phyloP scores from a whole-genome alignment of 805 yeast species.

The Saccharomycopsis babjevae region DNA sequence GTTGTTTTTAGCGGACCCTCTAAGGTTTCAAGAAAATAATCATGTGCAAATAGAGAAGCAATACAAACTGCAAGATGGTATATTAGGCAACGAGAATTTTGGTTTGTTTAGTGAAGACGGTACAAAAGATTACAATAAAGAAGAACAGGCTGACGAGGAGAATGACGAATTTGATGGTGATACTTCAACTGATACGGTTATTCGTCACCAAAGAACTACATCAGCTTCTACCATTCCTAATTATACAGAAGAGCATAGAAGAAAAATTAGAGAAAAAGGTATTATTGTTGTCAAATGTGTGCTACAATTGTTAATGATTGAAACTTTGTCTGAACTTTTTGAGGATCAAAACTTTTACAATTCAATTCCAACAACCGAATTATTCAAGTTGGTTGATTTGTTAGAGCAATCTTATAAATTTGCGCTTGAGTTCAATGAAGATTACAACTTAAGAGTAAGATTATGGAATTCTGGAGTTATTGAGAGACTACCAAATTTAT shows the following conservation, averaged over 20 bases:
- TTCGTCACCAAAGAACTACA: background rate
- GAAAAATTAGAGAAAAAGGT: constrained; percentile 47
- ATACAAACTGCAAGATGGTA: background rate
- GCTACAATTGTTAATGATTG: constrained; percentile 80
- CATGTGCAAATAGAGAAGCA: constrained; percentile 2
- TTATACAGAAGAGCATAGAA: constrained; percentile 28
- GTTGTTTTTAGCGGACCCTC: constrained; percentile 55
- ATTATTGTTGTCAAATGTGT: constrained; percentile 88
- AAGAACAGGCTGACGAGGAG: background rate
- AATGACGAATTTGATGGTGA: constrained; percentile 5
- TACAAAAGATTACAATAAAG: background rate
- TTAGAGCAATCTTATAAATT: constrained; percentile 67
- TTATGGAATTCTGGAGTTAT: constrained; percentile 88
- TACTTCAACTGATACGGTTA: constrained; percentile 11
- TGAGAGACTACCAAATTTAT: constrained; percentile 81
- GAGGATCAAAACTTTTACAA: constrained; percentile 60
- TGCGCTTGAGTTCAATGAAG: constrained; percentile 79
- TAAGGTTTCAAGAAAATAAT: constrained; percentile 8
- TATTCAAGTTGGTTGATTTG: constrained; percentile 48
- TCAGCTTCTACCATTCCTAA: background rate
- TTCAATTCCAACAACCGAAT: constrained; percentile 53
- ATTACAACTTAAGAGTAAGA: constrained; percentile 77
- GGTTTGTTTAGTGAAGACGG: background rate
- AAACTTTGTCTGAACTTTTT: constrained; percentile 70
- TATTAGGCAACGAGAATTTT: background rate